Base-by-base conservation (phyloP, 2,329 filamentous ascomycete species). In the Stachybotrys echinatus region DNA sequence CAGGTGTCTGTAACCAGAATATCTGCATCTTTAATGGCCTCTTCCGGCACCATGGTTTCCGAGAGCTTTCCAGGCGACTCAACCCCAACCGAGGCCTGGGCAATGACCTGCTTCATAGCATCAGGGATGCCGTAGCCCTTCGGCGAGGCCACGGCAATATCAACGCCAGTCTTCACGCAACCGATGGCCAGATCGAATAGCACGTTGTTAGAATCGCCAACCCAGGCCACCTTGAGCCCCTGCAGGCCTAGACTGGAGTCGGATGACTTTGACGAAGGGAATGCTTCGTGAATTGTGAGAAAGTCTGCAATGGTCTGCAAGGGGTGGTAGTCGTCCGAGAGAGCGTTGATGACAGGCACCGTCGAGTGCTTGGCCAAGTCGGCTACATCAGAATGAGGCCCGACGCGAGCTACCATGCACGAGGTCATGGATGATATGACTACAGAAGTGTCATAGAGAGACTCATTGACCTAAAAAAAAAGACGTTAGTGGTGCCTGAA, bases 201-300 rank as follows among this genome's bases (percentile, higher is more conserved):
- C 23, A 99, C 92, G 60, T 99, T 99, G 74, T 97, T 99, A 12
- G 91, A 90, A 65, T 99, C 92, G 48, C 92, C 92, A 43, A 99
- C 78, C 94, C 94, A 99, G 17, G 94, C 92, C 54, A 97, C 81
- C 72, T 96, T 97, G 61, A 96, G 70, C 1, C 90, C 89, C 58
- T 89, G 81, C 5, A 95, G 75, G 2, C 89, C 88, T 7, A 95
- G 76, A 48, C 64, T 68, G 23, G 61, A 55, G 49, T 61, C 66
- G 23, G 63, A 60, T 34, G 68, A 63, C 4, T 66, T 64, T 8
- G 68, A 62, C 0, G 76, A 73, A 1, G 80, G 77, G 67, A 92
- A 90, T 2, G 79, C 75, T 72, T 97, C 92, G 65, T 88, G 78
- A 48, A 99, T 85, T 23, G 94, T 97, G 52, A 96, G 79, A 69